Base-by-base conservation (phyloP, 2,329 filamentous ascomycete genomes). In the Ophiostoma sp. region DNA sequence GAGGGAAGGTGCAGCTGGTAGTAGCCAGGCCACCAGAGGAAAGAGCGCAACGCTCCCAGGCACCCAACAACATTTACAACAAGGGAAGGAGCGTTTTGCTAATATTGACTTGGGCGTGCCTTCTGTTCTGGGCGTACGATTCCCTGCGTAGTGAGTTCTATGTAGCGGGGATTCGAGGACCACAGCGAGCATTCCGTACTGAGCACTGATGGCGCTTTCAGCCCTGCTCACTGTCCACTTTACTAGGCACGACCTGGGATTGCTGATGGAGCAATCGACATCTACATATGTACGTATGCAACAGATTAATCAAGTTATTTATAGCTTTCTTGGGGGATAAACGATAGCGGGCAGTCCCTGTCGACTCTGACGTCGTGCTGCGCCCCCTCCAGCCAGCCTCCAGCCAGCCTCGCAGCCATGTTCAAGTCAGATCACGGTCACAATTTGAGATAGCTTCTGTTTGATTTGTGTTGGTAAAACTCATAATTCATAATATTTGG, bases 401-500 rank as follows among this genome's bases (percentile, higher is more conserved):
- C 5, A 10, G n/a, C 27, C 23, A 27, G 52, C 1, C 27, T 57
- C 13, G 52, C 44, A 57, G 4, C 13, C 52, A 57, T 13, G 3
- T 13, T 11, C n/a, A 57, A 27, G 52, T 57, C 52, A 31, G 4
- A 54, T 27, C n/a, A 27, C 15, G 57, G 27, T 62, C 57, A 62
- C 57, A 13, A 15, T 33, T 27, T 8, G 57, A 8, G 57, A 20
- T 35, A 7, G 13, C 15, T 62, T 62, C 17, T 62, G 27, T 20
- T 13, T 13, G 27, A 17, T 23, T 57, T 57, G 52, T 27, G 15
- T 17, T 57, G 52, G 23, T 13, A 27, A 62, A 35, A 35, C 57
- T 62, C 57, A 62, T 62, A 62, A 62, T 35, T 62, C 57, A 62
- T 62, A 15, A 62, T 62, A 35, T 62, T 15, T 62, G 23, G 27